Percentiles rank a stretch among this genome's conserved stretches.
These are phyloP conservation scores for Oryza coarctata DNA, from an alignment of 176 grass and related monocot species.

Conservation along the genomic window DNA sequence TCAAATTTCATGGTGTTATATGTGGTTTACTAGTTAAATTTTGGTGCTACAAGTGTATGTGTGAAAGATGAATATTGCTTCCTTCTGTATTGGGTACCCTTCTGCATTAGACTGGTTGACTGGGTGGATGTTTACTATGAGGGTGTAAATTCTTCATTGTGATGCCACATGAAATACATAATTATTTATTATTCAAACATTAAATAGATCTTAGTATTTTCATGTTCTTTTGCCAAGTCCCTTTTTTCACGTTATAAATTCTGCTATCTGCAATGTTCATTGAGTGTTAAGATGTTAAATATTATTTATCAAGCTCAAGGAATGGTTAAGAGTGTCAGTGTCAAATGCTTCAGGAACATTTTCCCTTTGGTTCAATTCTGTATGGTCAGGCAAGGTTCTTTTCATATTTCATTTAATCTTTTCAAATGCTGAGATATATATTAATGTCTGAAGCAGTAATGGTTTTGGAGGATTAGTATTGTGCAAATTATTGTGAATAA, in stretches of 20 bases:
- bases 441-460: not conserved
- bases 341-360: slow-evolving; percentile 8
- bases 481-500: not conserved
- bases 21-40: not conserved
- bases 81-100: not conserved
- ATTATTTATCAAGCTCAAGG: not conserved
- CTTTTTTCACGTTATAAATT: slow-evolving; percentile 22
- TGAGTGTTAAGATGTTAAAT: not conserved
- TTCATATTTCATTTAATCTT: not conserved
- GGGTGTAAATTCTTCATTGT: not conserved
- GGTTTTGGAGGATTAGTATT: not conserved
- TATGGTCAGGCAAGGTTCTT: not conserved
- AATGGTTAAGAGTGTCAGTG: not conserved
- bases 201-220: not conserved
- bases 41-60: not conserved
- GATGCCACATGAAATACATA: not conserved
- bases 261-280: not conserved
- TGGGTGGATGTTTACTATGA: slow-evolving; percentile 15
- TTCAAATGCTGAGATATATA: slow-evolving; percentile 17
- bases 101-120: not conserved
- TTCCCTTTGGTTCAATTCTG: not conserved
- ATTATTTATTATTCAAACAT: slow-evolving; percentile 2
- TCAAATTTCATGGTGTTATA: not conserved
- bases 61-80: slow-evolving; percentile 4
- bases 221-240: not conserved